These are phyloP conservation scores for Fusarium dlaminii DNA, from an alignment of 2,329 filamentous ascomycete genomes.

Conservation along the genomic window DNA sequence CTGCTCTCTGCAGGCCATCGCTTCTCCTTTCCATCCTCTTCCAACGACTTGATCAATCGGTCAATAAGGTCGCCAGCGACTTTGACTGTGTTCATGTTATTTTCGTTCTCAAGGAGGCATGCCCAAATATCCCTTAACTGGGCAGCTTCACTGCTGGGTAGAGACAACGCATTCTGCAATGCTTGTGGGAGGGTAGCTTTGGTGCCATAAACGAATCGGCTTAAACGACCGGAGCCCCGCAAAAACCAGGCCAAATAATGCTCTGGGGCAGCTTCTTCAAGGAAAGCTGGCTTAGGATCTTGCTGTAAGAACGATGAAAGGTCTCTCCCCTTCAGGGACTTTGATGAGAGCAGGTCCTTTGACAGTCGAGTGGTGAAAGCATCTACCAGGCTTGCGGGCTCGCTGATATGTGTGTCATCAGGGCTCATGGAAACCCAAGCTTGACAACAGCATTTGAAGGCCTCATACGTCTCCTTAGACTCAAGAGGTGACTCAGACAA, in stretches of 20 bases:
- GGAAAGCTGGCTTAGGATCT: slow-evolving; percentile 35
- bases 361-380: slow-evolving; percentile 48
- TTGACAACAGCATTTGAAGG: slow-evolving; percentile 52
- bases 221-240: slow-evolving; percentile 46
- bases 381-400: slow-evolving; percentile 46
- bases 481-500: slow-evolving; percentile 47
- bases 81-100: slow-evolving; percentile 49
- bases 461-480: slow-evolving; percentile 51
- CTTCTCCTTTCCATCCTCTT: slow-evolving; percentile 44
- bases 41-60: slow-evolving; percentile 44
- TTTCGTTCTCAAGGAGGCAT: slow-evolving; percentile 49
- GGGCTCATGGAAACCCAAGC: slow-evolving; percentile 53
- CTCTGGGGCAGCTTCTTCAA: slow-evolving; percentile 40
- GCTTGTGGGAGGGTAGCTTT: slow-evolving; percentile 39
- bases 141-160: slow-evolving; percentile 18
- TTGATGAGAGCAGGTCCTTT: slow-evolving; percentile 41
- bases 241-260: slow-evolving; percentile 51
- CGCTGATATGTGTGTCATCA: slow-evolving; percentile 44
- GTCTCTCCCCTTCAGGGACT: slow-evolving; percentile 36
- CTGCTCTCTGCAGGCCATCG: slow-evolving; percentile 45
- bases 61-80: slow-evolving; percentile 47
- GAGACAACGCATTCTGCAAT: slow-evolving; percentile 39
- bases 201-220: slow-evolving; percentile 41
- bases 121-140: slow-evolving; percentile 43
- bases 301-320: slow-evolving; percentile 23